Evolutionary conservation across 768 basidiomycete genomes (phyloP), one percentile per base, ranked within the genome.

Genomic region (Lyophyllum semitale): DNA sequence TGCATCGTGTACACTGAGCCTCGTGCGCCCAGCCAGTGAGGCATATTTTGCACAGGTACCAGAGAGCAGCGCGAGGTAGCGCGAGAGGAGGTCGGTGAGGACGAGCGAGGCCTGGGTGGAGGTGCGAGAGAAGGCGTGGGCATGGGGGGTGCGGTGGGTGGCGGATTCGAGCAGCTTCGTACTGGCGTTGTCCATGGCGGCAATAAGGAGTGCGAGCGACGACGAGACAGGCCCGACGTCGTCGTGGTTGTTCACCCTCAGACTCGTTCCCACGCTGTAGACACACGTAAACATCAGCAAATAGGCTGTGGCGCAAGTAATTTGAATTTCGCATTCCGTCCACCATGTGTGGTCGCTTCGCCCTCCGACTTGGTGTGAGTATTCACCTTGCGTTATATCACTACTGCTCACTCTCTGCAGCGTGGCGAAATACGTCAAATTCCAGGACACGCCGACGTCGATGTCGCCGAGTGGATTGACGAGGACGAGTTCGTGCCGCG

Each of bases 61-160:
- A 1, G 88, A 73, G 18, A 92, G 75, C 23, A 92, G 75, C 9
- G 80, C 61, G 53, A 93, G 74, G 68, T 93, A 93, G 52, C 88
- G 85, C 33, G 87, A 78, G 59, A 93, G 80, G 58, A 93, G 76
- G 70, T 89, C 90, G 12, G 89, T 87, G 44, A 93, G 77, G 17
- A 88, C 81, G 23, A 81, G 71, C 9, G 85, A 77, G 3, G 92
- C 89, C 64, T 88, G 87, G 1, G 84, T 72, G 2, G 92, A 93
- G 0, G 91, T 81, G 48, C 89, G 81, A 33, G 87, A 84, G 71
- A 94, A 93, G 58, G 79, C 79, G 60, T 92, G 84, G 0, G 89
- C 87, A 59, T 93, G 90, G 15, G 93, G 78, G 17, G 89, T 87
- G 51, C 84, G 82, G 67, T 85, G 78, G 1, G 83, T 81, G 0